Percentiles rank a stretch among this genome's conserved stretches.
Evolutionary conservation across 768 basidiomycete genomes (phyloP).

Genomic region (Phylloporus sp.): DNA sequence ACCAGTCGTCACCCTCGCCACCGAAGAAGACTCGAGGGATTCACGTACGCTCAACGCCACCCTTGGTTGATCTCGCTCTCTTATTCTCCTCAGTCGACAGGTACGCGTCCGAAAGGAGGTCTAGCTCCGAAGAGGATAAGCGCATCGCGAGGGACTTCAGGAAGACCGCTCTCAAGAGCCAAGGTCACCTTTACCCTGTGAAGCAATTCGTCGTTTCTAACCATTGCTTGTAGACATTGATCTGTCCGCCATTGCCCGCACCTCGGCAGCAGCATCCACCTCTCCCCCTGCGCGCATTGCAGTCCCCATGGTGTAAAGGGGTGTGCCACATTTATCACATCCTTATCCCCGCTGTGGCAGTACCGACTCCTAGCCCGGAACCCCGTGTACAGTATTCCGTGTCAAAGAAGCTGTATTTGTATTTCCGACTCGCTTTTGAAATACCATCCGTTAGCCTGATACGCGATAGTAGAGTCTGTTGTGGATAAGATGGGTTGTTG

Average conservation of each 20-base stretch:
- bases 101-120: constrained; percentile 34
- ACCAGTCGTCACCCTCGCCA: constrained; percentile 39
- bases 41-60: constrained; percentile 15
- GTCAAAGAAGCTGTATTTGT: constrained; percentile 19
- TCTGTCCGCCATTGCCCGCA: constrained; percentile 76
- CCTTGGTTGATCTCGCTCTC: constrained; percentile 8
- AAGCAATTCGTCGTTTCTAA: neutral
- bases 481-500: too few relatives aligned
- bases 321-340: neutral
- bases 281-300: constrained; percentile 37
- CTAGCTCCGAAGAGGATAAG: constrained; percentile 56
- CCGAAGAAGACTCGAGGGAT: constrained; percentile 21
- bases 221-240: constrained; percentile 38
- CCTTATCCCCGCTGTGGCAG: neutral
- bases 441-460: neutral
- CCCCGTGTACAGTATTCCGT: constrained; percentile 5
- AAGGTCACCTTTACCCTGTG: constrained; percentile 32
- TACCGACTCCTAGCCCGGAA: neutral
- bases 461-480: constrained; percentile 7
- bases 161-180: constrained; percentile 64
- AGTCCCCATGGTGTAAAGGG: constrained; percentile 20
- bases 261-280: constrained; percentile 63
- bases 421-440: neutral
- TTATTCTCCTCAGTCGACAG: constrained; percentile 15
- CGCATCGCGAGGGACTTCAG: constrained; percentile 62